Evolutionary conservation across 257 asterid genomes (phyloP).

Genomic region (Plectranthus barbatus): DNA sequence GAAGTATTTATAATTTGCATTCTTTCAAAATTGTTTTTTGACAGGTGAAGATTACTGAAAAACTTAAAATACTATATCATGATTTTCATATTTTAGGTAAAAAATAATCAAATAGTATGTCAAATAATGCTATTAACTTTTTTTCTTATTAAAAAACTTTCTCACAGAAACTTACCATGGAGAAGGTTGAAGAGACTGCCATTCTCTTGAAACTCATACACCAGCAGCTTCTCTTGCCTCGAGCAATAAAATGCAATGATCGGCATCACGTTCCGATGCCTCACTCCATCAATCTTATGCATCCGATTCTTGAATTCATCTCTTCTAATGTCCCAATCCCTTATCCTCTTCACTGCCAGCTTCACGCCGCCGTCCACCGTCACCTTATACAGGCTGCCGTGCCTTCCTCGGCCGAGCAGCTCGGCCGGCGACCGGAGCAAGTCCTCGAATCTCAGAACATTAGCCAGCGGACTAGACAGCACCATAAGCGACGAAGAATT

Average conservation of each 20-base stretch:
- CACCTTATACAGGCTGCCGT: slow-evolving; percentile 63
- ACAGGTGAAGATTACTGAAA: too few species aligned
- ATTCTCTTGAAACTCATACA: slow-evolving; percentile 54
- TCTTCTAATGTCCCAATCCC: slow-evolving; percentile 46
- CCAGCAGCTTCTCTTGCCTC: slow-evolving; percentile 57
- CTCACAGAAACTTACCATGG: slow-evolving; percentile 32
- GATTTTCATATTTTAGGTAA: too few species aligned
- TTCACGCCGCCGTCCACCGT: slow-evolving; percentile 22
- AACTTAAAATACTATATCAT: too few species aligned
- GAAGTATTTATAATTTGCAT: too few species aligned
- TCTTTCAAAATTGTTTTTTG: too few species aligned
- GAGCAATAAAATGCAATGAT: slow-evolving; percentile 67
- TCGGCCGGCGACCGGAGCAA: slow-evolving; percentile 68
- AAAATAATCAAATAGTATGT: too few species aligned
- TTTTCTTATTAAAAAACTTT: too few species aligned
- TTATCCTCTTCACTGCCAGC: slow-evolving; percentile 63
- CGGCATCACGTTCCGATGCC: slow-evolving; percentile 49
- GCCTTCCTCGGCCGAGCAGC: slow-evolving; percentile 46
- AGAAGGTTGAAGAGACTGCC: slow-evolving; percentile 63
- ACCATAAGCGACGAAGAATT: slow-evolving; percentile 42
- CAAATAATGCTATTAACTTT: too few species aligned
- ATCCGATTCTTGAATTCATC: slow-evolving; percentile 56
- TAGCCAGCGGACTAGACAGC: slow-evolving; percentile 25
- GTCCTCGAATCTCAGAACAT: slow-evolving; percentile 58
- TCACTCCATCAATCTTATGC: slow-evolving; percentile 36